Evolutionary conservation across 768 basidiomycete genomes (phyloP).

Genomic region (Lactifluus volemus): DNA sequence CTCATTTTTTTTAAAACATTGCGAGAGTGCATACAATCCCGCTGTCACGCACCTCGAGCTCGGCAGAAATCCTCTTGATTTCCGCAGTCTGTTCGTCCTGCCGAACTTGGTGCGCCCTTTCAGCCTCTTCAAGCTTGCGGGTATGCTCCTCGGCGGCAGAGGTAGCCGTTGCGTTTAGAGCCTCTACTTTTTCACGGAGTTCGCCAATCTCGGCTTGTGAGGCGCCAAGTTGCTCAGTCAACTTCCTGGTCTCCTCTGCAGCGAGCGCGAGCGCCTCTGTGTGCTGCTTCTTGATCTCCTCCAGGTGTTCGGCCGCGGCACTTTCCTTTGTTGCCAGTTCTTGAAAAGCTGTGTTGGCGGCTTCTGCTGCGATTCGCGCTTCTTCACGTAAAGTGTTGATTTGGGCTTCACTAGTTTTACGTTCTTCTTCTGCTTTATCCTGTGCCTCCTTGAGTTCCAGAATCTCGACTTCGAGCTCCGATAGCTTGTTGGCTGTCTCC

Average conservation of each 20-base stretch:
- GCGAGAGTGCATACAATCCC: background rate
- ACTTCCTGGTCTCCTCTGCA: constrained; percentile 28
- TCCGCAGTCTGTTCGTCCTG: constrained; percentile 47
- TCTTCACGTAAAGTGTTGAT: constrained; percentile 48
- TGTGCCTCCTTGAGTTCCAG: constrained; percentile 66
- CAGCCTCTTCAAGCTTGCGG: constrained; percentile 42
- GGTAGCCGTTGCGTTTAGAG: constrained; percentile 35
- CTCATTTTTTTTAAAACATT: background rate
- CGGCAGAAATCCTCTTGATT: constrained; percentile 44
- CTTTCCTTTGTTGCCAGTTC: constrained; percentile 40
- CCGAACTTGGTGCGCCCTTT: constrained; percentile 40
- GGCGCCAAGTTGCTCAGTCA: constrained; percentile 12
- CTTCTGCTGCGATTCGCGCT: constrained; percentile 38
- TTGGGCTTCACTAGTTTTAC: constrained; percentile 34
- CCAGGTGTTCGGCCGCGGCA: constrained; percentile 33
- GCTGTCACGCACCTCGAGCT: constrained; percentile 51
- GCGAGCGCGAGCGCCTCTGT: constrained; percentile 38
- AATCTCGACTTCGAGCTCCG: constrained; percentile 76
- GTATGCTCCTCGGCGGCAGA: constrained; percentile 41
- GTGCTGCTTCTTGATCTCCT: constrained; percentile 36
- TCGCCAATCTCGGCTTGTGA: constrained; percentile 34
- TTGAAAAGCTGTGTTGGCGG: constrained; percentile 40
- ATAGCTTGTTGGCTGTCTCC: constrained; percentile 60
- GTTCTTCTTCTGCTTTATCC: constrained; percentile 56
- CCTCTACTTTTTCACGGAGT: constrained; percentile 39